Evolutionary conservation across 2,329 filamentous ascomycete species (phyloP).

Genomic region (Botrytis tulipae): DNA sequence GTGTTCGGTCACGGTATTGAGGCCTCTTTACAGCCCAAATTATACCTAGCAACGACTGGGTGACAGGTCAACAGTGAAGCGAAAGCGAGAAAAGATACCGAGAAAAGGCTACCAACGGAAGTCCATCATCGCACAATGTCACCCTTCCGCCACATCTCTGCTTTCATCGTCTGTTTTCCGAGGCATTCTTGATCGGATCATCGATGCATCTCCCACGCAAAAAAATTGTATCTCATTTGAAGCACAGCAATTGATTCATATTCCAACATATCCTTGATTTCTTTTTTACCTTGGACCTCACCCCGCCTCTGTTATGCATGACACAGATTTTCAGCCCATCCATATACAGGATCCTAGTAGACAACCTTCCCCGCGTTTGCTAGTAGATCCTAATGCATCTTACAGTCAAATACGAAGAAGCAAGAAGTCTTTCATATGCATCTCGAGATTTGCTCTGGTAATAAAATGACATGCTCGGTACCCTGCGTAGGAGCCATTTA

Average conservation of each 20-base stretch:
- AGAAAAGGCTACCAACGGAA: constrained; percentile 5
- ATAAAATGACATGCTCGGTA: not conserved
- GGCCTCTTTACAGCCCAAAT: not conserved
- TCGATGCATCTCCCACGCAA: constrained; percentile 5
- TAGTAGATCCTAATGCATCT: constrained; percentile 2
- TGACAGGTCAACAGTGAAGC: not conserved
- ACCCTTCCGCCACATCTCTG: not conserved
- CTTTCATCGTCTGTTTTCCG: not conserved
- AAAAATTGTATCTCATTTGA: not conserved
- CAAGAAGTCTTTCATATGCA: constrained; percentile 2
- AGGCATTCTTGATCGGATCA: not conserved
- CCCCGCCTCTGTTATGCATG: constrained; percentile 18
- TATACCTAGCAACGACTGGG: constrained; percentile 3
- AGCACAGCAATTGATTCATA: constrained; percentile 10
- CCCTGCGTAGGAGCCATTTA: not conserved
- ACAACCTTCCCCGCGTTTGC: constrained; percentile 18
- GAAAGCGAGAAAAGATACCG: not conserved
- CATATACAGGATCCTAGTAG: not conserved
- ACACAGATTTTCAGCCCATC: constrained; percentile 11
- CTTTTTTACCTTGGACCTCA: not conserved
- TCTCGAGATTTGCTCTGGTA: not conserved
- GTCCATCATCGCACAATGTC: not conserved
- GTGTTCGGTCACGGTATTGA: constrained; percentile 1
- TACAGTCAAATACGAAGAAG: constrained; percentile 4
- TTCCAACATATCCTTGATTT: constrained; percentile 10